Conservation (phyloP, 768 basidiomycete species). For the Clitopilus passeckerianus region DNA sequence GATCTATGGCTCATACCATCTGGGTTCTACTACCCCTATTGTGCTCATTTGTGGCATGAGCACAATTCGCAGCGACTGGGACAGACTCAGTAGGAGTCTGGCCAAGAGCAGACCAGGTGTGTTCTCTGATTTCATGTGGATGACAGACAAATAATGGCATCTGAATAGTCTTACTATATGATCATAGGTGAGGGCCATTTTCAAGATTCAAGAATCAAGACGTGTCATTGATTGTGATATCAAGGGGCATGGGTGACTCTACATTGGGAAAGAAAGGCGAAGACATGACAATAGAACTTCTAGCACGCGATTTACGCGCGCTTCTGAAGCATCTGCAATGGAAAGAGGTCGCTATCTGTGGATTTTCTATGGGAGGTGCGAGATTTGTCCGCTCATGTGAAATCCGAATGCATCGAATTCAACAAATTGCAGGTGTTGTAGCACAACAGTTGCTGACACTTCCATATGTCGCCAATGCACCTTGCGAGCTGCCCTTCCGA, state of each 20-base stretch:
- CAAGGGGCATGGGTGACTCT: constrained; percentile 44
- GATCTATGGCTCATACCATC: constrained; percentile 32
- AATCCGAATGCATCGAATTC: not conserved
- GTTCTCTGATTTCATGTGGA: not conserved
- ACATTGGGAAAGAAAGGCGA: constrained; percentile 26
- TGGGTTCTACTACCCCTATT: constrained; percentile 26
- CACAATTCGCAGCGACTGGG: constrained; percentile 32
- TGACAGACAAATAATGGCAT: not conserved
- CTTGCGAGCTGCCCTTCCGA: constrained; percentile 31
- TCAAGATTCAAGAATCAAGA: not conserved
- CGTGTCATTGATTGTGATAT: not conserved
- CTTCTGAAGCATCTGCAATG: constrained; percentile 34
- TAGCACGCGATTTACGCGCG: constrained; percentile 38
- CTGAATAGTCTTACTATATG: constrained; percentile 35
- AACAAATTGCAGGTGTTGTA: constrained; percentile 26
- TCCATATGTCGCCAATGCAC: constrained; percentile 28
- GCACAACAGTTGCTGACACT: constrained; percentile 40
- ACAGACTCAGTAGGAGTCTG: constrained; percentile 27
- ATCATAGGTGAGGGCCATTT: constrained; percentile 24
- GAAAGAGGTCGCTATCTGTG: constrained; percentile 38
- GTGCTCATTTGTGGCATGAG: constrained; percentile 39
- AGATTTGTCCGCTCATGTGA: not conserved
- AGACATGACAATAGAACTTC: constrained; percentile 34
- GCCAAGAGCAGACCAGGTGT: constrained; percentile 35
- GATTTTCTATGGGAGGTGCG: constrained; percentile 50